These are phyloP conservation scores for Ganoderma lingzhi DNA, from an alignment of 1,284 basidiomycete species.

Conservation along the genomic window DNA sequence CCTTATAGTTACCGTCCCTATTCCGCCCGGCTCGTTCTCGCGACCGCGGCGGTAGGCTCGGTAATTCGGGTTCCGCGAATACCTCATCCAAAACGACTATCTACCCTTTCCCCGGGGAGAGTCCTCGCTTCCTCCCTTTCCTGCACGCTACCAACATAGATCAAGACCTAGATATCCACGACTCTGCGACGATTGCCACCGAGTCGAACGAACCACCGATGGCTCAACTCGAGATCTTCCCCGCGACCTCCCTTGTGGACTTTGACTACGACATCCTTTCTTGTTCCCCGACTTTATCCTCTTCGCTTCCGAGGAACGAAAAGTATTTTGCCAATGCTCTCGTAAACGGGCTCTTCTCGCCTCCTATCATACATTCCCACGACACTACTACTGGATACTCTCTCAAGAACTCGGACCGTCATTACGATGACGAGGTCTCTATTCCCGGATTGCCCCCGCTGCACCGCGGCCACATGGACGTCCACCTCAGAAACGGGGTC, in stretches of 20 bases:
- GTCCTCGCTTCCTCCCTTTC: constrained; percentile 19
- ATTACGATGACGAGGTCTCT: constrained; percentile 50
- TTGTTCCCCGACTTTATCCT: constrained; percentile 40
- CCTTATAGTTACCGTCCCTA: constrained; percentile 61
- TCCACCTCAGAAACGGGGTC: constrained; percentile 78
- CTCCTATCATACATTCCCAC: constrained; percentile 36
- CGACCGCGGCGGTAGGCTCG: constrained; percentile 80
- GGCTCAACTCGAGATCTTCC: constrained; percentile 68
- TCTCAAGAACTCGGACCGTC: constrained; percentile 33
- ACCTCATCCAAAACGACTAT: constrained; percentile 27
- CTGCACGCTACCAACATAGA: constrained; percentile 30
- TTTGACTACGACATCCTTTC: constrained; percentile 47
- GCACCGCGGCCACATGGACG: constrained; percentile 69
- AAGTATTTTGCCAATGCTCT: constrained; percentile 45
- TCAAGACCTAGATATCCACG: constrained; percentile 30
- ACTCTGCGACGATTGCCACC: constrained; percentile 13
- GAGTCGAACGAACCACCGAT: constrained; percentile 46
- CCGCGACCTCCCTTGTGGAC: constrained; percentile 57
- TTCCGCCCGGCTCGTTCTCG: constrained; percentile 67
- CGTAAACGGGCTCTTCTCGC: constrained; percentile 44
- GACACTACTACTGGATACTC: constrained; percentile 29
- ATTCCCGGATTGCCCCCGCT: constrained; percentile 74
- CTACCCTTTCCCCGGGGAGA: constrained; percentile 24
- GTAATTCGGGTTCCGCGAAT: constrained; percentile 53
- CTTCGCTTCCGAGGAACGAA: constrained; percentile 45